These are phyloP conservation scores for Dioscorea dumetorum DNA, from an alignment of 106 monocot species.

Conservation along the genomic window DNA sequence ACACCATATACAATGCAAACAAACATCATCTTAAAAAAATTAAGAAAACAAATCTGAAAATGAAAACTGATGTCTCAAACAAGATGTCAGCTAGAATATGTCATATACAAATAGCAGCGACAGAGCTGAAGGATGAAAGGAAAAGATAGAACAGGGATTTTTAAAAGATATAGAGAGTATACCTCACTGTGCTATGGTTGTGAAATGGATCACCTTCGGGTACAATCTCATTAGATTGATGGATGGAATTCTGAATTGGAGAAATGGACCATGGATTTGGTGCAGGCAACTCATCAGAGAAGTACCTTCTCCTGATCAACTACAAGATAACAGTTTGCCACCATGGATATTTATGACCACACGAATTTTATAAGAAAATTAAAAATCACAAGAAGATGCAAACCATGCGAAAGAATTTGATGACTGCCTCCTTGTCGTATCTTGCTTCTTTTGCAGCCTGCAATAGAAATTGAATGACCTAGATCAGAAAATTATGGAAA, in stretches of 20 bases:
- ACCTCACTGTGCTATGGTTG: slow-evolving; percentile 33
- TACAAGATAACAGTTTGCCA: slow-evolving; percentile 17
- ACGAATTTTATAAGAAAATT: neutral
- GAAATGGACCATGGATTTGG: slow-evolving; percentile 54
- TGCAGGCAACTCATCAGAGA: slow-evolving; percentile 61
- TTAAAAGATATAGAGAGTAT: neutral
- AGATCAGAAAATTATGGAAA: neutral
- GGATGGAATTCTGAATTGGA: slow-evolving; percentile 23
- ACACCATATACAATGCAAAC: too few species aligned
- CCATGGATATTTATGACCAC: neutral
- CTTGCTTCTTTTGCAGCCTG: slow-evolving; percentile 91
- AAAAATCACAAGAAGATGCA: neutral
- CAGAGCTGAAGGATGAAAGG: neutral
- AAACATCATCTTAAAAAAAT: too few species aligned
- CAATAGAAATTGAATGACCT: slow-evolving; percentile 3
- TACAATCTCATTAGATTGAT: slow-evolving; percentile 33
- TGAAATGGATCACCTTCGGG: slow-evolving; percentile 63
- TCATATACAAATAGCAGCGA: too few species aligned
- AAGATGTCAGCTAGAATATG: too few species aligned
- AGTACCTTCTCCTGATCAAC: slow-evolving; percentile 89
- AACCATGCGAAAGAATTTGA: slow-evolving; percentile 82
- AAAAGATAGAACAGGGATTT: too few species aligned
- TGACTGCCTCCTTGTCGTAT: slow-evolving; percentile 89
- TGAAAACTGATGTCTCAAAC: too few species aligned
- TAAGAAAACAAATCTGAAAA: too few species aligned